These are phyloP conservation scores for Bruguiera parviflora DNA, from an alignment of 345 rosid species.

Conservation along the genomic window DNA sequence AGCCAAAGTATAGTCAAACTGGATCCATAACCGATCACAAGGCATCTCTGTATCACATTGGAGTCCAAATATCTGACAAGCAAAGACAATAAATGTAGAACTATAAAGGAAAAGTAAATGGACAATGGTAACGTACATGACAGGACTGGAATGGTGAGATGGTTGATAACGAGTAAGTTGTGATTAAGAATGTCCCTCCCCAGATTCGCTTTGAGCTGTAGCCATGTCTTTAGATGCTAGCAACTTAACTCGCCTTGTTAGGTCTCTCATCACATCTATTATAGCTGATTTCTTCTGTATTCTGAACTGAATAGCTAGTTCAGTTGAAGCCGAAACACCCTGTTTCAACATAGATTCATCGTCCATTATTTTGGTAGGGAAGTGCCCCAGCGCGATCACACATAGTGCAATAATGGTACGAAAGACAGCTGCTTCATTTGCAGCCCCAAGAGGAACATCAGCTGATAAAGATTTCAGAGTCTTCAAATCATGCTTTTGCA, in stretches of 20 bases:
- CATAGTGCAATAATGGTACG: conserved; percentile 69
- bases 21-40: no score
- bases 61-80: neutral
- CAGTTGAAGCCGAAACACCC: conserved; percentile 51
- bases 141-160: neutral
- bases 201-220: conserved; percentile 24
- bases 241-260: conserved; percentile 47
- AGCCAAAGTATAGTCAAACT: no score
- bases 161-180: neutral
- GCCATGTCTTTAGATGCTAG: conserved; percentile 41
- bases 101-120: conserved; percentile 2
- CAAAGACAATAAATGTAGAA: neutral
- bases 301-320: conserved; percentile 58
- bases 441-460: conserved; percentile 67
- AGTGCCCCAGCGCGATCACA: conserved; percentile 66
- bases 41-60: neutral
- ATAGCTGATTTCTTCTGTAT: conserved; percentile 73
- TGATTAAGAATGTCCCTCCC: neutral
- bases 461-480: conserved; percentile 57
- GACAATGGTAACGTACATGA: neutral
- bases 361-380: conserved; percentile 78
- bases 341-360: conserved; percentile 59
- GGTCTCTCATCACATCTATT: conserved; percentile 64
- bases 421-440: conserved; percentile 50
- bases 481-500: conserved; percentile 52